Base-by-base conservation (phyloP, 2,329 filamentous ascomycete genomes). In the Cadophora gregata region DNA sequence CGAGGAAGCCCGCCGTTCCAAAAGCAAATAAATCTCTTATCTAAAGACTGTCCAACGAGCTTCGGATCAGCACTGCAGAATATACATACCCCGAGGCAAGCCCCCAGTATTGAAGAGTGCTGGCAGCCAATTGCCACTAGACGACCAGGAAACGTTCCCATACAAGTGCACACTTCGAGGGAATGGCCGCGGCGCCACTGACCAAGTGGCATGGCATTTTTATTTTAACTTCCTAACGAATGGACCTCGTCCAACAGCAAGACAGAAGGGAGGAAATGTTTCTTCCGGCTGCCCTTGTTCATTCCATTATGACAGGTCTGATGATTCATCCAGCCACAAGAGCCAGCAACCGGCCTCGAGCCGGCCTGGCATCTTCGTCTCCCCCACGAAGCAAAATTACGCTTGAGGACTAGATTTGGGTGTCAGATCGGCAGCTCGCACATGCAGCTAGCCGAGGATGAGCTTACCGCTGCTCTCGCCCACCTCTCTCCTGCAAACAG, bases 381-480 rank as follows among this genome's bases (percentile, higher is more conserved):
- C 14, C 50, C 27, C 50, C 50, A 53, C 50, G 53, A 56, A 56
- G 55, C 38, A 56, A 58, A 33, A 42, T 58, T 58, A 58, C 55
- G 33, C 55, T 58, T 58, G 29, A 36, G 16, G 31, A 56, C 53
- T 14, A 36, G 33, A 14, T 19, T 36, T 21, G 55, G 55, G 55
- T 58, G 55, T 58, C 55, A 58, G 55, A 58, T 58, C 55, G 53
- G 53, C 31, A 58, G n/a, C 55, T 58, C 55, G 55, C 55, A 58
- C 55, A 38, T 58, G 55, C 55, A 58, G 33, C 55, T 58, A 58
- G 55, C 55, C 55, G 55, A 38, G 31, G 55, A 58, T 38, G 19
- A 36, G 33, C 53, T 33, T 56, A 56, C 53, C 14, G 50, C 50
- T 31, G 50, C 50, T 31, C 27, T 53, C 50, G 25, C 50, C 50